Percentiles rank a stretch among this genome's conserved stretches.
phyloP scores from a whole-genome alignment of 2,329 filamentous ascomycete genomes.

The Ophiostoma populinum region DNA sequence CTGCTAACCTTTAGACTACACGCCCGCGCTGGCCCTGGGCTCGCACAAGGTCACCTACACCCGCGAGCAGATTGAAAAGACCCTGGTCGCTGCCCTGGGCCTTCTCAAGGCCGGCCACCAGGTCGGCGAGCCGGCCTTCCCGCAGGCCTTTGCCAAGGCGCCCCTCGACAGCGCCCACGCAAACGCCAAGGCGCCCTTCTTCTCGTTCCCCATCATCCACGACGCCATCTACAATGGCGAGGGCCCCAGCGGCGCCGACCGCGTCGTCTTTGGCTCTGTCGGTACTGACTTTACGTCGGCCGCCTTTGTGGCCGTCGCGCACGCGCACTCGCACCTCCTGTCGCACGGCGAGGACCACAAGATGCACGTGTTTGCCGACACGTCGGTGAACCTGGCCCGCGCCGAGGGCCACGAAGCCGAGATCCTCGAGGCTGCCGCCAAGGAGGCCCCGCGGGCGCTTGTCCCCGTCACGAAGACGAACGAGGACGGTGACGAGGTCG shows the following conservation, averaged over 20 bases:
- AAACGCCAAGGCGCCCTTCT: slow-evolving; percentile 7
- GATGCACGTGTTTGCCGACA: slow-evolving; percentile 3
- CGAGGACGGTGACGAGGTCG: not conserved
- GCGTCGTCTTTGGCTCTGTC: slow-evolving; percentile 11
- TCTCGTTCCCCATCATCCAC: slow-evolving; percentile 9
- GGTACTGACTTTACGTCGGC: slow-evolving; percentile 9
- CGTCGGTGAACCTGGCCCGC: slow-evolving; percentile 5
- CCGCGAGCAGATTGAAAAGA: slow-evolving; percentile 5
- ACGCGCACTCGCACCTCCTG: too few species aligned
- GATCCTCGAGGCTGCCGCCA: not conserved
- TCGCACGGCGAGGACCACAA: not conserved
- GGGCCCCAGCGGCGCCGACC: slow-evolving; percentile 5
- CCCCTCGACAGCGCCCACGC: slow-evolving; percentile 4
- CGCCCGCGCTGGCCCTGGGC: slow-evolving; percentile 6
- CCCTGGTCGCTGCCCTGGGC: slow-evolving; percentile 6
- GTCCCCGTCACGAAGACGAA: not conserved
- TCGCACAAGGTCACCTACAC: slow-evolving; percentile 5
- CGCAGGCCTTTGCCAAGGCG: slow-evolving; percentile 6
- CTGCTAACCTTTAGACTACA: slow-evolving; percentile 6
- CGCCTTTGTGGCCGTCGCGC: slow-evolving; percentile 7
- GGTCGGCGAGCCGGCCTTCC: slow-evolving; percentile 7
- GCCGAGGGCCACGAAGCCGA: not conserved
- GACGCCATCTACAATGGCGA: slow-evolving; percentile 6
- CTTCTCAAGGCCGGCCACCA: slow-evolving; percentile 8
- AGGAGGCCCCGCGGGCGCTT: not conserved